phyloP scores from a whole-genome alignment of 257 asterid genomes.

The Lycium ferocissimum region DNA sequence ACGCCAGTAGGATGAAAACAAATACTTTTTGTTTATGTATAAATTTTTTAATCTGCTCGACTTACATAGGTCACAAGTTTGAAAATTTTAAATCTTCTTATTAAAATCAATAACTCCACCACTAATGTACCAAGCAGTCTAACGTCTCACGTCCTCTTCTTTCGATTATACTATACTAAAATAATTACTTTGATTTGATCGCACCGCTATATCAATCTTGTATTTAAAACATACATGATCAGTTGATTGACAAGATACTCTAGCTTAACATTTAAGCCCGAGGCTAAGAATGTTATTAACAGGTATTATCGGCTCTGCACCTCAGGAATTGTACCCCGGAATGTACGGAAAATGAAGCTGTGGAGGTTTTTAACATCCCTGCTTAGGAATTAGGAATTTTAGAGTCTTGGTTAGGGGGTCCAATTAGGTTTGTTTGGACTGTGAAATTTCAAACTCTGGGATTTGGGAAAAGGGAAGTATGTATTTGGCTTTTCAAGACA shows the following conservation, averaged over 20 bases:
- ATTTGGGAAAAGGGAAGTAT: constrained; percentile 29
- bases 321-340: constrained; percentile 29
- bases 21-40: too few relatives aligned
- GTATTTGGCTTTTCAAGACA: constrained; percentile 34
- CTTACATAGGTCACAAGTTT: too few relatives aligned
- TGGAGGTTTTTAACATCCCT: neutral
- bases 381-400: neutral
- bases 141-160: neutral
- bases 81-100: too few relatives aligned
- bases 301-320: neutral
- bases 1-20: too few relatives aligned
- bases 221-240: neutral
- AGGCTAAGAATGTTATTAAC: neutral
- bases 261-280: neutral
- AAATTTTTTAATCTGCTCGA: too few relatives aligned
- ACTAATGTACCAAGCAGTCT: too few relatives aligned
- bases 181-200: neutral
- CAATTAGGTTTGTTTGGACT: neutral
- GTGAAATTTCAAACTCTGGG: constrained; percentile 35
- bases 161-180: neutral
- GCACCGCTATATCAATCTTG: neutral
- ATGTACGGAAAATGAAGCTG: constrained; percentile 28
- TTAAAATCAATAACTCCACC: too few relatives aligned
- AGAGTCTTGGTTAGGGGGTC: neutral
- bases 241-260: neutral